Evolutionary conservation across 495 filamentous ascomycete genomes (phyloP).

Genomic region (Halenospora varia): DNA sequence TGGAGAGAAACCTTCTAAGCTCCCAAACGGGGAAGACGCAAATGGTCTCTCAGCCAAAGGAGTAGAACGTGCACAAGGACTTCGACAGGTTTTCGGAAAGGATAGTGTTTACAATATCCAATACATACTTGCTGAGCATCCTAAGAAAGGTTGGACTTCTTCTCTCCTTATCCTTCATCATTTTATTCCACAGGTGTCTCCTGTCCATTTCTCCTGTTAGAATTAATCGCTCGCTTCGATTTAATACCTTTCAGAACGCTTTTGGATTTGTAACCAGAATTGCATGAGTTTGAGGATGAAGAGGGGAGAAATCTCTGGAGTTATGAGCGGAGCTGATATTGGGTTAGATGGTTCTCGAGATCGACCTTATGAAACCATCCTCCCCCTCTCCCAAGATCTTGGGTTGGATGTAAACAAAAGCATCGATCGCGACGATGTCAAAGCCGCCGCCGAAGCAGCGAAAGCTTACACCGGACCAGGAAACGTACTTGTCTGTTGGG

Average conservation of each 20-base stretch:
- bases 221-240: too few species aligned
- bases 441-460: conserved; percentile 42
- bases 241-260: too few species aligned
- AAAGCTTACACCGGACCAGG: conserved; percentile 39
- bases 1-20: conserved; percentile 48
- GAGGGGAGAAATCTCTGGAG: too few species aligned
- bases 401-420: conserved; percentile 44
- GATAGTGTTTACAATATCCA: conserved; percentile 45
- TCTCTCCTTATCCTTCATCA: not conserved
- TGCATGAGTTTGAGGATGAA: too few species aligned
- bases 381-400: conserved; percentile 45
- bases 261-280: too few species aligned
- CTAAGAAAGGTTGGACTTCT: conserved; percentile 34
- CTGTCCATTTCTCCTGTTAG: too few species aligned
- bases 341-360: conserved; percentile 40
- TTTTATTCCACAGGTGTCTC: too few species aligned
- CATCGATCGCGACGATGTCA: conserved; percentile 42
- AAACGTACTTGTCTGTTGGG: conserved; percentile 57
- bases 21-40: conserved; percentile 29
- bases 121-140: conserved; percentile 48
- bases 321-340: conserved; percentile 1
- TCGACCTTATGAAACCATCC: conserved; percentile 49
- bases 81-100: conserved; percentile 42
- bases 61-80: conserved; percentile 45
- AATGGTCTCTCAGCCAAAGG: conserved; percentile 43